Percentiles rank a stretch among this genome's conserved stretches.
phyloP scores from a whole-genome alignment of 805 yeast genomes.

The Wickerhamiella spandovensis region DNA sequence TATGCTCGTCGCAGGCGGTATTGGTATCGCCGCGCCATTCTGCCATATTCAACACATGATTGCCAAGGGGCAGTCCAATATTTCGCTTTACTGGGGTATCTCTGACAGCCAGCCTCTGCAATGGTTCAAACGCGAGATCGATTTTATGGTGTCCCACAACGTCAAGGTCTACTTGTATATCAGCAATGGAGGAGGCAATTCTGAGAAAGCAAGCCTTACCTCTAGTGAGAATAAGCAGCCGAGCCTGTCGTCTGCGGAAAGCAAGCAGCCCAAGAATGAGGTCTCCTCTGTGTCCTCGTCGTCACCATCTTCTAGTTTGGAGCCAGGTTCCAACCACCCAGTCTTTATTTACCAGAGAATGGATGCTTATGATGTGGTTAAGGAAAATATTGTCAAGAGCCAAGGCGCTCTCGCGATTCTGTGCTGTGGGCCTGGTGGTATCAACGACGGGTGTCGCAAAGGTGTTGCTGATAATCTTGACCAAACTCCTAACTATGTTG shows the following conservation, averaged over 20 bases:
- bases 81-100: conserved; percentile 50
- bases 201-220: background rate
- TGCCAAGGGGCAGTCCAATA: conserved; percentile 2
- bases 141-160: conserved; percentile 15
- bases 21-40: conserved; percentile 44
- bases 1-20: conserved; percentile 43
- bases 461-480: conserved; percentile 32
- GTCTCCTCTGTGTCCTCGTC: background rate
- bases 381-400: background rate
- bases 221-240: background rate
- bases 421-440: conserved; percentile 49
- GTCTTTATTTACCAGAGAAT: background rate
- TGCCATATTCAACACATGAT: conserved; percentile 29
- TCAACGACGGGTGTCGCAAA: conserved; percentile 45
- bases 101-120: conserved; percentile 37
- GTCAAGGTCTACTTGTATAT: conserved; percentile 7
- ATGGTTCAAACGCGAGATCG: conserved; percentile 36
- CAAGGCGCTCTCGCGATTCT: conserved; percentile 38
- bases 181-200: background rate
- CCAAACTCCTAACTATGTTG: conserved; percentile 35
- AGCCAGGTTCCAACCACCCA: too few relatives aligned
- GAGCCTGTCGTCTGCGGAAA: background rate
- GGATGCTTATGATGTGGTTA: background rate
- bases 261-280: background rate
- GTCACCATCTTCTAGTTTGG: background rate